phyloP scores from a whole-genome alignment of 305 asterid species.

The Fraxinus velutina region DNA sequence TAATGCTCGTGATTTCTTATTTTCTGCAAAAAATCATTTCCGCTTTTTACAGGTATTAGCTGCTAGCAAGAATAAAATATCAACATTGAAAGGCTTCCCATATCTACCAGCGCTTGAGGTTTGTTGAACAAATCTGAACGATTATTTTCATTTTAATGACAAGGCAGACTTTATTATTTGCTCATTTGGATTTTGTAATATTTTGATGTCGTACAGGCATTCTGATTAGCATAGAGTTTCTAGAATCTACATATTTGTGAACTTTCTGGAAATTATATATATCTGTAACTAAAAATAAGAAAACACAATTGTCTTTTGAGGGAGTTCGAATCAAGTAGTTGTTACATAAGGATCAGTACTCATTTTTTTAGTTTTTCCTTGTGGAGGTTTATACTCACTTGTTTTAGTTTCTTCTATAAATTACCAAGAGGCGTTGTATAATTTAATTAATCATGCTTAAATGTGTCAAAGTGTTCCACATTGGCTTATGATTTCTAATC shows the following conservation, averaged over 20 bases:
- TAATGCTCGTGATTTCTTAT: slow-evolving; percentile 16
- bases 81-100: slow-evolving; percentile 97
- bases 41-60: slow-evolving; percentile 72
- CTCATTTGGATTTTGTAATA: background rate
- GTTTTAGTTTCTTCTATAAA: background rate
- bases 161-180: background rate
- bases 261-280: background rate
- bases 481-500: slow-evolving; percentile 20
- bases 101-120: slow-evolving; percentile 96
- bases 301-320: background rate
- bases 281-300: background rate
- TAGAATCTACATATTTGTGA: background rate
- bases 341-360: background rate
- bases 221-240: background rate
- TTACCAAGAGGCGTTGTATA: background rate
- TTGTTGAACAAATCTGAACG: slow-evolving; percentile 33
- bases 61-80: slow-evolving; percentile 94
- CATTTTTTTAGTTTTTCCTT: background rate
- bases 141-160: background rate
- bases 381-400: background rate
- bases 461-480: background rate
- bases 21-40: slow-evolving; percentile 5
- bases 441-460: background rate
- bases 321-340: background rate
- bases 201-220: background rate